Evolutionary conservation across 1,139 yeast genomes (phyloP), one percentile per base, ranked within the genome.

Genomic region (Yamadazyma taylorii): DNA sequence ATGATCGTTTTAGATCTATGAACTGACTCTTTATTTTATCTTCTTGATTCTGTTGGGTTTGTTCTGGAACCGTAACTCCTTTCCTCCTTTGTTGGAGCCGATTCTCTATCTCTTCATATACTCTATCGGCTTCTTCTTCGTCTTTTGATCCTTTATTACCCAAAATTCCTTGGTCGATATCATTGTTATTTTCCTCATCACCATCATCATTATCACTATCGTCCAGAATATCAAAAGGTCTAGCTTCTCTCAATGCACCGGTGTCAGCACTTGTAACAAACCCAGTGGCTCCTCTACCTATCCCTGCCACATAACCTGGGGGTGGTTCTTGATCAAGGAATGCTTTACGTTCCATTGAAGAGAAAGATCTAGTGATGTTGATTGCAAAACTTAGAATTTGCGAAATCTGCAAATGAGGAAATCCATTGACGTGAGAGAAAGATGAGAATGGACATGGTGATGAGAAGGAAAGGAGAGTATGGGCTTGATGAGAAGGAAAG

Each of bases 251-350:
- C 1, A 73, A 69, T 2, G 74, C 67, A 1, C 84, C 85, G n/a
- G 84, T 63, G 47, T 85, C 95, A 2, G 92, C 85, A 42, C 88
- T 75, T 0, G 96, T 86, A 0, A 92, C 80, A 58, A 90, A 90
- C 1, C 97, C 97, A 0, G 87, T 78, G 2, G 97, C 98, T 13
- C 98, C 98, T 55, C 98, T 71, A 0, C 97, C 98, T 7, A 89
- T 64, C 23, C 98, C 98, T 2, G 97, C 85, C 27, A 89, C 77
- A 56, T 92, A 92, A 5, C 95, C 95, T 3, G 84, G 78, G 0
- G 98, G 98, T 0, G 97, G 84, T 45, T 83, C 81, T 64, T 85
- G 89, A 52, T 85, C 90, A 38, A 92, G 69, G 60, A 92, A 92
- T n/a, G 79, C 69, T 46, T 64, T 64, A 35, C 78, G 54, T 21